Conservation (phyloP, 345 rosid species). For the Bruguiera parviflora region DNA sequence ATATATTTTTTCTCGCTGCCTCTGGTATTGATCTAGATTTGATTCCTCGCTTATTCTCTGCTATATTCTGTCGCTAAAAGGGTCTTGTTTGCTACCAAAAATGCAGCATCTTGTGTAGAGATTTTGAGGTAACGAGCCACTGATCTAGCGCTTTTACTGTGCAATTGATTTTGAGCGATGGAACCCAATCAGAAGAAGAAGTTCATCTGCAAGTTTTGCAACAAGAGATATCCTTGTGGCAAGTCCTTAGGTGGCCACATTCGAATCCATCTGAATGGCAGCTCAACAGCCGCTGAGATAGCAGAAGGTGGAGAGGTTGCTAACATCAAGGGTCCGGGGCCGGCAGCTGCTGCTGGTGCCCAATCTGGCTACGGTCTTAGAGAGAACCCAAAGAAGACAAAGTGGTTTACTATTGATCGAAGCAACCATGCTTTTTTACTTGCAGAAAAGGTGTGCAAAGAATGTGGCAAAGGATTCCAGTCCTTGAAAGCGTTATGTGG, state of each 20-base stretch:
- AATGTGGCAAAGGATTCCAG: conserved; percentile 82
- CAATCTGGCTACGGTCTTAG: conserved; percentile 59
- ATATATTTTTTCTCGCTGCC: not conserved
- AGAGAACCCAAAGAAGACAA: conserved; percentile 65
- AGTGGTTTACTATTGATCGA: conserved; percentile 47
- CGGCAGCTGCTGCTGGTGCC: conserved; percentile 19
- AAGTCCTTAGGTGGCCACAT: conserved; percentile 91
- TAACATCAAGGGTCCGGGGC: conserved; percentile 5
- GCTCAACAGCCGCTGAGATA: conserved; percentile 20
- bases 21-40: conserved; percentile 29
- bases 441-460: conserved; percentile 53
- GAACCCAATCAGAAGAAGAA: conserved; percentile 54
- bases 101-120: conserved; percentile 14
- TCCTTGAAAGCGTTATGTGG: conserved; percentile 88
- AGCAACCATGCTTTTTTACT: conserved; percentile 23
- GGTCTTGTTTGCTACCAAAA: not conserved
- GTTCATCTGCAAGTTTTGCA: conserved; percentile 71
- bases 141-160: conserved; percentile 19
- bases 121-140: conserved; percentile 30
- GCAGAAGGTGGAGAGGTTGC: conserved; percentile 33
- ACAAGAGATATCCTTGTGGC: conserved; percentile 71
- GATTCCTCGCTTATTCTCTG: conserved; percentile 13
- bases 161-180: conserved; percentile 36
- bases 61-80: not conserved
- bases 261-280: conserved; percentile 64